Percentiles rank a stretch among this genome's conserved stretches.
These are phyloP conservation scores for Lasiodiplodia gonubiensis DNA, from an alignment of 2,329 filamentous ascomycete genomes.

Conservation along the genomic window DNA sequence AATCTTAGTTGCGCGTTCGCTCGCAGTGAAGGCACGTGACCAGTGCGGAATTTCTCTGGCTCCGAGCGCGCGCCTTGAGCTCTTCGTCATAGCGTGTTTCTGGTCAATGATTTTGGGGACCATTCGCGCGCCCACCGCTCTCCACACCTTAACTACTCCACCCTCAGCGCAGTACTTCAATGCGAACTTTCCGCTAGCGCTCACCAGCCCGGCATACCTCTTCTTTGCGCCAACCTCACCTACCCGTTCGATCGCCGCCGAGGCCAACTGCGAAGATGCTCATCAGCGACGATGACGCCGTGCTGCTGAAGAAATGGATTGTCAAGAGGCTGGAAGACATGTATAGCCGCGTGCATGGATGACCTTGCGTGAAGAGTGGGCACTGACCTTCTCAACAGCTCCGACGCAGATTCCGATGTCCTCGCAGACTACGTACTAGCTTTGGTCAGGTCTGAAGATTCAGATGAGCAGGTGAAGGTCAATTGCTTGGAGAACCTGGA, in stretches of 20 bases:
- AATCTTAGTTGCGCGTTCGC: not conserved
- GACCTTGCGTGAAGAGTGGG: too few species aligned
- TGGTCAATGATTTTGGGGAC: slow-evolving; percentile 21
- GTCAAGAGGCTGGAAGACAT: slow-evolving; percentile 77
- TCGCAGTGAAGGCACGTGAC: not conserved
- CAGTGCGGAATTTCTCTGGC: slow-evolving; percentile 10
- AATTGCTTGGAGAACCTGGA: slow-evolving; percentile 74
- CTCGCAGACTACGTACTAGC: slow-evolving; percentile 85
- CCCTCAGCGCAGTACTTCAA: not conserved
- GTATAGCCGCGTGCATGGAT: slow-evolving; percentile 53
- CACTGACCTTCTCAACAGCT: slow-evolving; percentile 53
- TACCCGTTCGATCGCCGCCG: not conserved
- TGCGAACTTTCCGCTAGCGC: not conserved
- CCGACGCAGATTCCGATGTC: slow-evolving; percentile 80
- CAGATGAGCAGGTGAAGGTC: slow-evolving; percentile 66
- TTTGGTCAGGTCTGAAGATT: slow-evolving; percentile 72
- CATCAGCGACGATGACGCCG: slow-evolving; percentile 59
- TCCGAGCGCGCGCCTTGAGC: slow-evolving; percentile 11
- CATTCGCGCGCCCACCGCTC: slow-evolving; percentile 14
- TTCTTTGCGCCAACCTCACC: not conserved
- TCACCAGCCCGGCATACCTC: not conserved
- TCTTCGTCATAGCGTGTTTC: slow-evolving; percentile 29
- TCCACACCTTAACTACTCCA: not conserved
- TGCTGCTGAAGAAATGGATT: slow-evolving; percentile 75
- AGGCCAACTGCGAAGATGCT: slow-evolving; percentile 50